Percentiles rank a stretch among this genome's conserved stretches.
Evolutionary conservation across 192 early-diverging fungal species (phyloP).

Genomic region (Backusella westeae): DNA sequence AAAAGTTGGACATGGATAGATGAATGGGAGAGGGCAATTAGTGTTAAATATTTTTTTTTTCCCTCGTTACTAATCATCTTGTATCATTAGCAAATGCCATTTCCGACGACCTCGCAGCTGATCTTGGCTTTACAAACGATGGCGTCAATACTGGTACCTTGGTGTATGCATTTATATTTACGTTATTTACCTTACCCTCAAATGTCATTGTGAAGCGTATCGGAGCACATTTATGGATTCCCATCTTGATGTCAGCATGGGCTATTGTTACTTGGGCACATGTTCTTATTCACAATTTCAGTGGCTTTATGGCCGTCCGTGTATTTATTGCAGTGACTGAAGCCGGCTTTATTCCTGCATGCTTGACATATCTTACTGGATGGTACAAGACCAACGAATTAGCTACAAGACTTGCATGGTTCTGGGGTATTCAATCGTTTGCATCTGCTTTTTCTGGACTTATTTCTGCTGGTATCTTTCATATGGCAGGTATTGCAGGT

Average conservation of each 20-base stretch:
- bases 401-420: slow-evolving; percentile 46
- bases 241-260: slow-evolving; percentile 38
- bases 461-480: slow-evolving; percentile 55
- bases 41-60: background rate
- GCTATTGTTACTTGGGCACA: slow-evolving; percentile 28
- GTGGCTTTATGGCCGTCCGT: slow-evolving; percentile 43
- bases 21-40: background rate
- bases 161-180: slow-evolving; percentile 39
- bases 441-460: slow-evolving; percentile 53
- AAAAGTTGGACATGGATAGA: background rate
- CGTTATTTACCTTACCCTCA: slow-evolving; percentile 46
- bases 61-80: background rate
- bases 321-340: slow-evolving; percentile 52
- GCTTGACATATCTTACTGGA: slow-evolving; percentile 46
- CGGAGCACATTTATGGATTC: slow-evolving; percentile 56
- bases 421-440: slow-evolving; percentile 50
- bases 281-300: slow-evolving; percentile 20
- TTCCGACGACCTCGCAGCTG: slow-evolving; percentile 44
- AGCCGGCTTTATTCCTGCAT: slow-evolving; percentile 43
- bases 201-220: slow-evolving; percentile 46
- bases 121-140: slow-evolving; percentile 45
- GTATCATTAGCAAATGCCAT: slow-evolving; percentile 38
- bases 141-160: slow-evolving; percentile 44
- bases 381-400: slow-evolving; percentile 53
- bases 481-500: slow-evolving; percentile 48